These are phyloP conservation scores for Saccharomycopsis phalli DNA, from an alignment of 1,139 yeast species.

Conservation along the genomic window DNA sequence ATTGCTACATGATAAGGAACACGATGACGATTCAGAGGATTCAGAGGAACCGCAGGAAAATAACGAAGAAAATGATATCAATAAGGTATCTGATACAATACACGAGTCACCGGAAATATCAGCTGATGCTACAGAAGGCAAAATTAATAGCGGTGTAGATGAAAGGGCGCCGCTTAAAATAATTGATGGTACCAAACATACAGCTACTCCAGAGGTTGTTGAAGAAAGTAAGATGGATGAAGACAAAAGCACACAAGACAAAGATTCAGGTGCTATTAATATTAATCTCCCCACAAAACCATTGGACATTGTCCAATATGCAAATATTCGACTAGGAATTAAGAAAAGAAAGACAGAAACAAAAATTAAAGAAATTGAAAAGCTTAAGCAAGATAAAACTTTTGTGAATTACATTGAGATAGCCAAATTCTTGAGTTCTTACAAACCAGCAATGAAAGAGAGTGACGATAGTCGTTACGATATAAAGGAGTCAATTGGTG, in stretches of 20 bases:
- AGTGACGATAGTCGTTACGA: background rate
- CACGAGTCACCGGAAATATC: conserved; percentile 9
- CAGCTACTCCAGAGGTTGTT: conserved; percentile 5
- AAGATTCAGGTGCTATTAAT: too few species aligned
- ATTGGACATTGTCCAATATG: conserved; percentile 51
- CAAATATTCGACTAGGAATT: conserved; percentile 36
- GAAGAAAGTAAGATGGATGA: conserved; percentile 13
- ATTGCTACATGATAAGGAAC: conserved; percentile 22
- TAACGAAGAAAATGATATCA: background rate
- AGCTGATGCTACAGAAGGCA: conserved; percentile 19
- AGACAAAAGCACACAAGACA: background rate
- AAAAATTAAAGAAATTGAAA: background rate
- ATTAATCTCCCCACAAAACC: conserved; percentile 24
- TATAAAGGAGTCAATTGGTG: conserved; percentile 9
- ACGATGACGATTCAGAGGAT: conserved; percentile 6
- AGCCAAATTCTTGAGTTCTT: conserved; percentile 13
- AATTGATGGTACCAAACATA: conserved; percentile 15
- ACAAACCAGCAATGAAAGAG: conserved; percentile 7
- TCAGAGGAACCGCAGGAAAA: background rate
- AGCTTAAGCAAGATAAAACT: conserved; percentile 7
- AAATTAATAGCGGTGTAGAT: conserved; percentile 17
- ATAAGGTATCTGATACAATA: background rate
- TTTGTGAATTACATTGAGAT: conserved; percentile 9
- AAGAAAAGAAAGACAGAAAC: conserved; percentile 25
- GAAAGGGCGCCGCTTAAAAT: too few species aligned